Conservation (phyloP, 2,329 filamentous ascomycete genomes). For the Alternaria triticimaculans region DNA sequence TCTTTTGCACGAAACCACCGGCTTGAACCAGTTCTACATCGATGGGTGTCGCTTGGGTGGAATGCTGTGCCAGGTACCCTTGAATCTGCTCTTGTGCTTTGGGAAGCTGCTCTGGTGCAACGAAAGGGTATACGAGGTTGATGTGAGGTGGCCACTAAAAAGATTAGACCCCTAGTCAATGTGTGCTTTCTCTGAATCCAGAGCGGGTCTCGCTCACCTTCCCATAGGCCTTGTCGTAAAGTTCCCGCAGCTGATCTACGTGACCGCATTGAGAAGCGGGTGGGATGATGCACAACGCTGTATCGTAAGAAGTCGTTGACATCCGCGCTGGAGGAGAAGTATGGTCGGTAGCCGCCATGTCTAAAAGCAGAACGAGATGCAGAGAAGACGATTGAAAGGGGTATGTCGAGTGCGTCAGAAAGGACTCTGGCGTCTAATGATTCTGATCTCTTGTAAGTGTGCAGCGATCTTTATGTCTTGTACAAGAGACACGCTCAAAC, state of each 20-base stretch:
- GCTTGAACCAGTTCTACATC: slow-evolving; percentile 47
- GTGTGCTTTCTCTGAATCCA: not conserved
- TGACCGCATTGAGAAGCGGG: slow-evolving; percentile 56
- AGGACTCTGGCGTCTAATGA: not conserved
- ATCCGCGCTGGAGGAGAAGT: slow-evolving; percentile 12
- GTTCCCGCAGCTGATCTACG: slow-evolving; percentile 63
- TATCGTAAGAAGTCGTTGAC: slow-evolving; percentile 58
- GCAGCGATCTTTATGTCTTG: slow-evolving; percentile 7
- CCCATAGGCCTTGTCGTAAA: slow-evolving; percentile 67
- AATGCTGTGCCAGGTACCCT: slow-evolving; percentile 36
- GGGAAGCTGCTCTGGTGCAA: slow-evolving; percentile 56
- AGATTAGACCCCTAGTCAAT: not conserved
- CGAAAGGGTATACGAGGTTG: slow-evolving; percentile 72
- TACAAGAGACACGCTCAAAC: not conserved
- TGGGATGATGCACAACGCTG: slow-evolving; percentile 67
- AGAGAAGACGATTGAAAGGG: not conserved
- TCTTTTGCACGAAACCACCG: slow-evolving; percentile 59
- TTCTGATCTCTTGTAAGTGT: slow-evolving; percentile 10
- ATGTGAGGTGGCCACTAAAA: slow-evolving; percentile 68
- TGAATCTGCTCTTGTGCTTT: slow-evolving; percentile 53
- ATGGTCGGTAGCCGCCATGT: slow-evolving; percentile 27
- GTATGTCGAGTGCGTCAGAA: slow-evolving; percentile 16
- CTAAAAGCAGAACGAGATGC: not conserved
- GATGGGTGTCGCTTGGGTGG: not conserved
- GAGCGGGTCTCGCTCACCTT: slow-evolving; percentile 31